These are phyloP conservation scores for Graphilbum fragrans DNA, from an alignment of 2,329 filamentous ascomycete species.

Conservation along the genomic window DNA sequence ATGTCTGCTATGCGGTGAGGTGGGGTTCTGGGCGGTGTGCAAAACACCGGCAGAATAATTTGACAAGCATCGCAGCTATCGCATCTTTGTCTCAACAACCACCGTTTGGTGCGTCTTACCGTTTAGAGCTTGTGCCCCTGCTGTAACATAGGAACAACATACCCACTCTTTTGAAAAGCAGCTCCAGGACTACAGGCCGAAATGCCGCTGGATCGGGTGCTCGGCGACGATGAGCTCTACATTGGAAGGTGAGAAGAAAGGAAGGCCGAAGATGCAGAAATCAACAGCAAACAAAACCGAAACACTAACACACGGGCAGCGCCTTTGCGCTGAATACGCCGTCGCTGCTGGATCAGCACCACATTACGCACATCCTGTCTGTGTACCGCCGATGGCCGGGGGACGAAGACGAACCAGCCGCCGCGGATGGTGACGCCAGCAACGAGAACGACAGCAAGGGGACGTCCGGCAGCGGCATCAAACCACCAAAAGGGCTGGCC, in stretches of 20 bases:
- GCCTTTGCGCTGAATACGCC: slow-evolving; percentile 68
- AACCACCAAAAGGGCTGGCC: slow-evolving; percentile 47
- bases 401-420: slow-evolving; percentile 22
- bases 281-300: background rate
- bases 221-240: slow-evolving; percentile 59
- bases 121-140: too few relatives aligned
- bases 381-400: slow-evolving; percentile 40
- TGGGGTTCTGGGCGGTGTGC: too few relatives aligned
- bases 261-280: background rate
- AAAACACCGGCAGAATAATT: too few relatives aligned
- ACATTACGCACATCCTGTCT: slow-evolving; percentile 86
- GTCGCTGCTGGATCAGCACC: slow-evolving; percentile 49
- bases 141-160: too few relatives aligned
- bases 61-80: too few relatives aligned
- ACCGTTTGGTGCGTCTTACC: too few relatives aligned
- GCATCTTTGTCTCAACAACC: too few relatives aligned
- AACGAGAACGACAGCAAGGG: too few relatives aligned
- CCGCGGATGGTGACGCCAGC: background rate
- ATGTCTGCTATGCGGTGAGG: too few relatives aligned
- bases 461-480: slow-evolving; percentile 37
- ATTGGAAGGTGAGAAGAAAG: slow-evolving; percentile 56
- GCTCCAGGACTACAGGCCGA: too few relatives aligned
- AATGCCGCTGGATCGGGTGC: slow-evolving; percentile 56
- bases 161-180: too few relatives aligned
- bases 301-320: slow-evolving; percentile 40